Base-by-base conservation (phyloP, 2,329 filamentous ascomycete genomes). In the Cryphonectria nitschkei region DNA sequence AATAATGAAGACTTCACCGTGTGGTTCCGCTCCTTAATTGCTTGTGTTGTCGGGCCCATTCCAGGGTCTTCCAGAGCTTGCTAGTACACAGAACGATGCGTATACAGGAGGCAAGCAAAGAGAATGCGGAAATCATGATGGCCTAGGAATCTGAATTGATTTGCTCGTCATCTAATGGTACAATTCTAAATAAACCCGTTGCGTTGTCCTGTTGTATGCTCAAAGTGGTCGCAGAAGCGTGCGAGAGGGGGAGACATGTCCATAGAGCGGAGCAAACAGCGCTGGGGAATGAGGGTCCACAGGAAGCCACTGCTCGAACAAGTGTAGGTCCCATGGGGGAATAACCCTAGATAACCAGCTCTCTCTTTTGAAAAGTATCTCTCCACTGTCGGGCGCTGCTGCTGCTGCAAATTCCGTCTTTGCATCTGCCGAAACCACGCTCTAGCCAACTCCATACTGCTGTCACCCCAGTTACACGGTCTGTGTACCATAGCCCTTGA, bases 401-500 rank as follows among this genome's bases (percentile, higher is more conserved):
- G 26, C n/a, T 16, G 13, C 46, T 16, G 41, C 41, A 19, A 14
- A 9, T 64, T 41, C 37, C 39, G 8, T 52, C 2, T 65, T 58
- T 26, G 22, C 41, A 43, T 43, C 54, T 37, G 8, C 39, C 58
- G 29, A 8, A 13, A 22, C 7, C 52, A 5, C 29, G 5, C 16
- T 58, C 54, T 46, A 4, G 19, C n/a, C 19, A 3, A 16, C 14
- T 41, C 54, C 56, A 43, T 50, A 34, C 43, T 16, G 4, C 4
- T 11, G 26, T 22, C 43, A 22, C 52, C 32, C n/a, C 29, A 14
- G 46, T 73, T 84, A 89, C 16, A 89, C 87, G 62, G 84, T 86
- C 86, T 98, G 95, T 37, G 95, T 97, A 73, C 96, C 96, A 80
- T 99, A 99, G 61, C 96, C 96, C 82, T 90, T 92, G 81, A 99